Evolutionary conservation across 495 filamentous ascomycete species (phyloP).

Genomic region (Penicillium daleae): DNA sequence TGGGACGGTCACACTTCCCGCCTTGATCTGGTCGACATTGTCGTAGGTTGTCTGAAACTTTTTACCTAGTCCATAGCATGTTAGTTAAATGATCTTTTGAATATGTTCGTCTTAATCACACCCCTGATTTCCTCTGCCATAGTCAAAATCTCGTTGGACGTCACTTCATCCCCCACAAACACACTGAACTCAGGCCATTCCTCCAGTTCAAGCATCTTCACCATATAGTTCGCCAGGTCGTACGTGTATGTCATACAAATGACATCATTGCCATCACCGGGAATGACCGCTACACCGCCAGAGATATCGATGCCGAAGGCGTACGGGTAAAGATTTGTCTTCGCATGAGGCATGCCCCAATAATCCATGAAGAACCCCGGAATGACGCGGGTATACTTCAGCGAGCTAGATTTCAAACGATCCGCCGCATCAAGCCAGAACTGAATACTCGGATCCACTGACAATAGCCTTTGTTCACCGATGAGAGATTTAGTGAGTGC

Average conservation of each 20-base stretch:
- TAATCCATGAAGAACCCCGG: slow-evolving; percentile 62
- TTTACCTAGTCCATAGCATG: slow-evolving; percentile 33
- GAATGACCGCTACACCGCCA: slow-evolving; percentile 52
- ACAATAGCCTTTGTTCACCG: slow-evolving; percentile 27
- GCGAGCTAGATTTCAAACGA: slow-evolving; percentile 29
- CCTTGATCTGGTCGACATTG: slow-evolving; percentile 46
- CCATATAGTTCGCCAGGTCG: slow-evolving; percentile 56
- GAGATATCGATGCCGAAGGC: slow-evolving; percentile 52
- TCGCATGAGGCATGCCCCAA: slow-evolving; percentile 51
- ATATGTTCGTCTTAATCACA: slow-evolving; percentile 24
- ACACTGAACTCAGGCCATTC: slow-evolving; percentile 51
- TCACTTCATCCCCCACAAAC: slow-evolving; percentile 51
- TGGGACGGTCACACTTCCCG: slow-evolving; percentile 53
- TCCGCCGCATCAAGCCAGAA: slow-evolving; percentile 39
- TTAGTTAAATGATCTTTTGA: background rate
- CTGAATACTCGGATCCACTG: slow-evolving; percentile 41
- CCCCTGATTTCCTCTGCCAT: slow-evolving; percentile 52
- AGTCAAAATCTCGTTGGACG: slow-evolving; percentile 49
- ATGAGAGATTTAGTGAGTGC: slow-evolving; percentile 1
- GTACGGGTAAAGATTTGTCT: slow-evolving; percentile 44
- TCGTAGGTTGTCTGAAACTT: slow-evolving; percentile 57
- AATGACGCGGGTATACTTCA: slow-evolving; percentile 54
- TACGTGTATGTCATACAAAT: slow-evolving; percentile 57
- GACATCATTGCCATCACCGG: slow-evolving; percentile 51
- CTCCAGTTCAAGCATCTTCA: slow-evolving; percentile 45